These are phyloP conservation scores for Solanum paucissectum DNA, from an alignment of 257 asterid genomes.

Conservation along the genomic window DNA sequence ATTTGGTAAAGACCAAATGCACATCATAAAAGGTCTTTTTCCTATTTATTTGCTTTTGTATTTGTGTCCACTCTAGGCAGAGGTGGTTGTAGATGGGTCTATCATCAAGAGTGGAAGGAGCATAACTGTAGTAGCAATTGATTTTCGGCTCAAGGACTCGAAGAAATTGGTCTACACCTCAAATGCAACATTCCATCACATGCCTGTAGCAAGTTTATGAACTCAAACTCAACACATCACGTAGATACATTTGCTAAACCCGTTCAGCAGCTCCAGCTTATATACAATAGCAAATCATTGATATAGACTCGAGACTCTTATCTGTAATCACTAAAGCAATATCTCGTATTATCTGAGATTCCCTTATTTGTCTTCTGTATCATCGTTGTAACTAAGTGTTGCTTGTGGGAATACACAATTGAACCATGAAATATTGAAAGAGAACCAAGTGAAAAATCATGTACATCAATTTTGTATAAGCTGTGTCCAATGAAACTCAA, in stretches of 20 bases:
- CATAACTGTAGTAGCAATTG: constrained; percentile 48
- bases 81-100: constrained; percentile 47
- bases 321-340: neutral
- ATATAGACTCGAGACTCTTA: neutral
- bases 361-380: neutral
- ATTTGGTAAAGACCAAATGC: neutral
- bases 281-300: neutral
- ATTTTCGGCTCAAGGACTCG: constrained; percentile 48
- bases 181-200: constrained; percentile 57
- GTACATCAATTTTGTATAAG: neutral
- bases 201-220: constrained; percentile 63
- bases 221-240: neutral
- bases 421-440: neutral
- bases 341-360: neutral
- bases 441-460: neutral
- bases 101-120: constrained; percentile 77
- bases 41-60: neutral
- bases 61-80: constrained; percentile 34
- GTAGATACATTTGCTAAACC: neutral
- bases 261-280: neutral
- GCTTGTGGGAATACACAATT: neutral
- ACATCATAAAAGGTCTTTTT: neutral
- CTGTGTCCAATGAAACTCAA: neutral
- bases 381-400: neutral
- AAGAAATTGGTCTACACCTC: constrained; percentile 42